These are phyloP conservation scores for Epichloe sylvatica DNA, from an alignment of 2,329 filamentous ascomycete species.

Conservation along the genomic window DNA sequence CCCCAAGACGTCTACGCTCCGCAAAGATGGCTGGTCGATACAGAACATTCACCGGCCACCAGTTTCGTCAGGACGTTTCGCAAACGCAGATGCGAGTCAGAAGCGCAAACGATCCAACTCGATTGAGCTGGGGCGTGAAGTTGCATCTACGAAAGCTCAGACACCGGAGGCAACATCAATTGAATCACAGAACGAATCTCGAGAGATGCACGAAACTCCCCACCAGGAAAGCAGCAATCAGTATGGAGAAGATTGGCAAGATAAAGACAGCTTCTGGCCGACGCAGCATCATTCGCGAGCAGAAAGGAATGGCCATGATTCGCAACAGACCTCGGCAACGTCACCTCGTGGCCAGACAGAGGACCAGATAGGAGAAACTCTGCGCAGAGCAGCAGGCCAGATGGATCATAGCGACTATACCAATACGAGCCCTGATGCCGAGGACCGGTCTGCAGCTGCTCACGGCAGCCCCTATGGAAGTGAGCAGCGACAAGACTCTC, in stretches of 20 bases:
- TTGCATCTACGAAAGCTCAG: conserved; percentile 16
- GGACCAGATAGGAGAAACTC: conserved; percentile 33
- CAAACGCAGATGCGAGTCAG: conserved; percentile 35
- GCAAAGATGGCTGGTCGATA: conserved; percentile 28
- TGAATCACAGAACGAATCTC: conserved; percentile 22
- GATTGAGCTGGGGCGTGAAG: conserved; percentile 32
- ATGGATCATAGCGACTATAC: conserved; percentile 36
- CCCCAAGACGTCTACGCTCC: conserved; percentile 14
- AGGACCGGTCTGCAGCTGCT: conserved; percentile 30
- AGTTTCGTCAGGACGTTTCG: conserved; percentile 26
- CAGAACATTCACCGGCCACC: conserved; percentile 27
- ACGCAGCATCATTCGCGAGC: conserved; percentile 32
- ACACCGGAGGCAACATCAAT: conserved; percentile 20
- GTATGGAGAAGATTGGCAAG: conserved; percentile 31
- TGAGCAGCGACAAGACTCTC: conserved; percentile 33
- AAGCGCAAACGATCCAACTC: conserved; percentile 61
- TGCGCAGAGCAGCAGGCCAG: conserved; percentile 31
- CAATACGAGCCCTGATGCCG: conserved; percentile 40
- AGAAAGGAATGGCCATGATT: conserved; percentile 32
- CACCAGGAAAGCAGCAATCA: conserved; percentile 33
- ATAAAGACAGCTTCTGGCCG: conserved; percentile 35
- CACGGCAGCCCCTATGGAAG: conserved; percentile 31
- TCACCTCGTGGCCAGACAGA: conserved; percentile 34
- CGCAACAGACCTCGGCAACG: conserved; percentile 31
- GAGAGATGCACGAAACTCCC: conserved; percentile 29